These are phyloP conservation scores for Fusarium xylarioides DNA, from an alignment of 2,329 filamentous ascomycete species.

Conservation along the genomic window DNA sequence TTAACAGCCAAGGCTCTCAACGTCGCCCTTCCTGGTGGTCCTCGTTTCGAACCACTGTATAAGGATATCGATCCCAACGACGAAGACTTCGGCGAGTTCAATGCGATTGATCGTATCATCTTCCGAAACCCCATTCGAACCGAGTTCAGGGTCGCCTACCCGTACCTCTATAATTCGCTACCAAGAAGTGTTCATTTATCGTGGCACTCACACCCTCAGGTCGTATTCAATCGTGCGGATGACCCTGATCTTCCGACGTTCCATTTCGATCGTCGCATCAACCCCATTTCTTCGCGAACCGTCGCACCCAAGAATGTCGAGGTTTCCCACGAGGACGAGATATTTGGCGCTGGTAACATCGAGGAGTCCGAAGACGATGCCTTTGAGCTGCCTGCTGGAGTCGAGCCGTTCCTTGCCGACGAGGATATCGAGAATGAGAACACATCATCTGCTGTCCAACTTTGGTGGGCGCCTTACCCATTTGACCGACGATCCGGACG, in stretches of 20 bases:
- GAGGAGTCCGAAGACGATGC: slow-evolving; percentile 80
- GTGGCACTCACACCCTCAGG: slow-evolving; percentile 93
- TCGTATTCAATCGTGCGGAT: slow-evolving; percentile 88
- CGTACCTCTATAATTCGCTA: slow-evolving; percentile 94
- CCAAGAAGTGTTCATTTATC: slow-evolving; percentile 92
- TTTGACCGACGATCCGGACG: slow-evolving; percentile 93
- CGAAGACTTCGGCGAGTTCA: slow-evolving; percentile 99
- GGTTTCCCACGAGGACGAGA: slow-evolving; percentile 89
- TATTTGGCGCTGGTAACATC: slow-evolving; percentile 84
- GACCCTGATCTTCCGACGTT: slow-evolving; percentile 92
- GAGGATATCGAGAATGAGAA: slow-evolving; percentile 90
- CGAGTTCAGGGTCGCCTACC: slow-evolving; percentile 93
- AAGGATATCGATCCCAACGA: slow-evolving; percentile 99
- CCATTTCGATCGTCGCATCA: slow-evolving; percentile 97
- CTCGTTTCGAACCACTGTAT: slow-evolving; percentile 95
- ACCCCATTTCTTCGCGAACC: slow-evolving; percentile 94
- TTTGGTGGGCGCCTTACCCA: slow-evolving; percentile 98
- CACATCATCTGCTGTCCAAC: slow-evolving; percentile 87
- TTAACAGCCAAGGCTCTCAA: slow-evolving; percentile 96
- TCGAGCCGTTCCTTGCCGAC: slow-evolving; percentile 89
- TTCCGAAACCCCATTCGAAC: slow-evolving; percentile 95
- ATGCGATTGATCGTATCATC: slow-evolving; percentile 98
- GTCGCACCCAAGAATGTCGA: slow-evolving; percentile 95
- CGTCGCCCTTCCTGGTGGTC: slow-evolving; percentile 96
- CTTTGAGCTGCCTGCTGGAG: slow-evolving; percentile 81